Evolutionary conservation across 257 asterid genomes (phyloP), one percentile per base, ranked within the genome.

Genomic region (Rhazya stricta): DNA sequence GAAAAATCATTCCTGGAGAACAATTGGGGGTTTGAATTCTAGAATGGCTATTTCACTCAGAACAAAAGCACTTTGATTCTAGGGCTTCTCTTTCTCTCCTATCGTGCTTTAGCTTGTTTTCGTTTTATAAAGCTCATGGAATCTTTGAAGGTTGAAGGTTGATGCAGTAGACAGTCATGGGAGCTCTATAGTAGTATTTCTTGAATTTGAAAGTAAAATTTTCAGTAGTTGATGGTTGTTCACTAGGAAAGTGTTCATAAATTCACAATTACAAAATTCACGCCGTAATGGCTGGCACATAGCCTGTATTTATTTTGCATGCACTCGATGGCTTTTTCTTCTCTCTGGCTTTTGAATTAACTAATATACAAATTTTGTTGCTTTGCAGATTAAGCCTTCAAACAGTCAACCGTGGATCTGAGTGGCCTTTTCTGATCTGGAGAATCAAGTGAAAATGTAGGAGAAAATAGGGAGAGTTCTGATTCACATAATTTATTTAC

Each of bases 341-440:
- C n/a, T 67, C 56, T 41, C 50, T 10, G 32, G 37, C n/a, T 43
- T 60, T 29, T 21, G 51, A 25, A 39, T 23, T 32, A 54, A 29
- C 32, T 42, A 18, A 51, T 66, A 27, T 77, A 30, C 1, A 29
- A 39, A 30, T 27, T n/a, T 50, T 41, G 39, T 71, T 78, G 57
- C 43, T 73, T 65, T 67, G 71, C 82, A 78, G 82, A 78, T 67
- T 67, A 42, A n/a, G 56, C 37, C 30, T 42, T 67, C 5, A 15
- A 5, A 67, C 1, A 5, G 46, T 34, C 30, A 34, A 25, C 39
- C n/a, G 39, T 37, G 41, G 67, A n/a, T 53, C 21, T 1, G 67
- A 37, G 2, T 3, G 36, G 54, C 67, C 19, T 54, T 37, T 37
- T 16, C 11, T 18, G 32, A 10, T 29, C 13, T 45, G 16, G 34